Conservation (phyloP, 306 rosid species). For the Carpinus viminea region DNA sequence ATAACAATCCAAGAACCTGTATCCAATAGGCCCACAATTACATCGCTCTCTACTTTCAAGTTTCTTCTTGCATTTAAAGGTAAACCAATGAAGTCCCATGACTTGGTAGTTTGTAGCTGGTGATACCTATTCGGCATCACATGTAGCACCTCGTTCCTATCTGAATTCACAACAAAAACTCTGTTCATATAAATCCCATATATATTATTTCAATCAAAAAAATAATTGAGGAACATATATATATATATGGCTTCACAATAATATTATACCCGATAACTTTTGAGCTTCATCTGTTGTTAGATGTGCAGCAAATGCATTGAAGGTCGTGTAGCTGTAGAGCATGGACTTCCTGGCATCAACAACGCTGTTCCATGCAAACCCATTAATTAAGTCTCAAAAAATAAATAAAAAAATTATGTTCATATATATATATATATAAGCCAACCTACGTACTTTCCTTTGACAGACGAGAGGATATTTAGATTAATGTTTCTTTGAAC, state of each 20-base stretch:
- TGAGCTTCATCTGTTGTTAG: conserved; percentile 63
- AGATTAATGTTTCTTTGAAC: conserved; percentile 44
- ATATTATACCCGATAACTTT: conserved; percentile 52
- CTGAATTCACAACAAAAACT: conserved; percentile 27
- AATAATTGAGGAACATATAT: neutral
- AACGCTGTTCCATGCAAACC: conserved; percentile 36
- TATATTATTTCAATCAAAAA: neutral
- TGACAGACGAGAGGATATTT: conserved; percentile 52
- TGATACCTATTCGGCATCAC: conserved; percentile 66
- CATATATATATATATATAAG: too few species aligned
- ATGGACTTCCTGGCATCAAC: conserved; percentile 60
- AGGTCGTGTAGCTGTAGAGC: conserved; percentile 76
- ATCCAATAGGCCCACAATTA: conserved; percentile 73
- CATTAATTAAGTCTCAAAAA: neutral
- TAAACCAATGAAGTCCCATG: conserved; percentile 85
- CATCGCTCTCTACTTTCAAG: conserved; percentile 45
- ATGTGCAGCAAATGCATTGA: conserved; percentile 91
- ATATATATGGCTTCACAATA: too few species aligned
- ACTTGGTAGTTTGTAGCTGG: conserved; percentile 82
- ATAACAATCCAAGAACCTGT: conserved; percentile 48
- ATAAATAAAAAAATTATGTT: neutral
- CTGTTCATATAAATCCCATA: neutral
- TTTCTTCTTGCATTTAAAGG: conserved; percentile 63
- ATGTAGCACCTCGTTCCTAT: conserved; percentile 55
- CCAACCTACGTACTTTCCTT: conserved; percentile 52